Conservation (phyloP, 352 stramenopile species). For the Globisporangium cystogenes region DNA sequence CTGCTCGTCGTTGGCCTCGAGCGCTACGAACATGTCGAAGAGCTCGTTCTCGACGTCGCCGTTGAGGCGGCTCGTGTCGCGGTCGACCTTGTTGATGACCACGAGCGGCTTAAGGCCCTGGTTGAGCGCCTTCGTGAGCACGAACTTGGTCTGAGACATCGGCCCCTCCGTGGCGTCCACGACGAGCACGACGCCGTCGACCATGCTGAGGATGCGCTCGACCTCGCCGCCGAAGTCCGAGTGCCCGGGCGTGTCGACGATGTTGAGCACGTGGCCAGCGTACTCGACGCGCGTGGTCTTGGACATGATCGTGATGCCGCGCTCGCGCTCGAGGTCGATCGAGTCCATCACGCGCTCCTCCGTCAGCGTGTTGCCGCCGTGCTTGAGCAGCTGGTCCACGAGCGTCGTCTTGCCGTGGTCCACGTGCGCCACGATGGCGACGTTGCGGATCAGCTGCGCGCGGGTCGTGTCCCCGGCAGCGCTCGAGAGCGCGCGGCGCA, state of each 20-base stretch:
- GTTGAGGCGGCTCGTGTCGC: constrained; percentile 86
- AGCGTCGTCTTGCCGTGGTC: constrained; percentile 99
- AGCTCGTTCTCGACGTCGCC: constrained; percentile 96
- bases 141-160: constrained; percentile 99
- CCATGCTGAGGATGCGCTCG: constrained; percentile 96
- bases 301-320: constrained; percentile 99
- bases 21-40: constrained; percentile 95
- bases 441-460: constrained; percentile 78
- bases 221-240: constrained; percentile 99
- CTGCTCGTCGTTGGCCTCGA: constrained; percentile 93
- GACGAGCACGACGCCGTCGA: constrained; percentile 96
- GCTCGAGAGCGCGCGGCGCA: constrained; percentile 37
- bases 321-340: constrained; percentile 97
- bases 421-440: constrained; percentile 93
- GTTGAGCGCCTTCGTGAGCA: constrained; percentile 95
- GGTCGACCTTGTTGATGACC: constrained; percentile 99
- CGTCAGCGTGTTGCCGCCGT: constrained; percentile 87
- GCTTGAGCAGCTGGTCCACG: constrained; percentile 96
- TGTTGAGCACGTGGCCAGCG: constrained; percentile 93
- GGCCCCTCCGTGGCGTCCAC: constrained; percentile 96
- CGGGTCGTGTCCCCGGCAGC: constrained; percentile 8
- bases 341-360: constrained; percentile 97
- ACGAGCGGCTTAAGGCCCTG: constrained; percentile 93
- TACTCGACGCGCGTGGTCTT: constrained; percentile 97
- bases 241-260: constrained; percentile 98